These are phyloP conservation scores for Calonectria pauciramosa DNA, from an alignment of 2,329 filamentous ascomycete species.

Conservation along the genomic window DNA sequence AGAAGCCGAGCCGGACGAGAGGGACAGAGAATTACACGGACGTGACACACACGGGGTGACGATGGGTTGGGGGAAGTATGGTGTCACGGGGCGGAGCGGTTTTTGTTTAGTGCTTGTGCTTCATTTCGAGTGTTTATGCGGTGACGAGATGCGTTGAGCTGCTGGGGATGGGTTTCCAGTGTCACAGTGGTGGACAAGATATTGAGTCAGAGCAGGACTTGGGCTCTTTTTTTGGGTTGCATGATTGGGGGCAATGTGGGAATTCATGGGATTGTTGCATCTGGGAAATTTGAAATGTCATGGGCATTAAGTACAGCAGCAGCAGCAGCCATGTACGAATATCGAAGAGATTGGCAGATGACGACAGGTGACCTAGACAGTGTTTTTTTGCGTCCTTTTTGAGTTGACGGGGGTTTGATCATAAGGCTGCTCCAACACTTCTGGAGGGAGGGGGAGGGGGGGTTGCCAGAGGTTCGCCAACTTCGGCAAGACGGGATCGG, in stretches of 20 bases:
- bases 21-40: neutral
- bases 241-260: conserved; percentile 23
- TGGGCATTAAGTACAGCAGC: neutral
- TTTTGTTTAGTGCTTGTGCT: conserved; percentile 24
- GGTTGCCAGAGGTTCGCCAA: neutral
- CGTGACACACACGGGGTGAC: neutral
- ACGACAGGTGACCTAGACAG: conserved; percentile 6
- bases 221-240: conserved; percentile 15
- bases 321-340: neutral
- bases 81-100: conserved; percentile 30
- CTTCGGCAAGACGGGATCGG: conserved; percentile 22
- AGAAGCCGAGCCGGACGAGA: conserved; percentile 17
- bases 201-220: conserved; percentile 9
- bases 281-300: neutral
- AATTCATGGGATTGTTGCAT: neutral
- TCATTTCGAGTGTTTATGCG: conserved; percentile 41
- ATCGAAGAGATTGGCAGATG: neutral
- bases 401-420: conserved; percentile 8
- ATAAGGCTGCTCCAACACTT: neutral
- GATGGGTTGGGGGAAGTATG: conserved; percentile 20
- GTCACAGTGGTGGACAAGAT: neutral
- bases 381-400: conserved; percentile 24
- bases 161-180: neutral
- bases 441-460: neutral
- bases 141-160: conserved; percentile 26